Evolutionary conservation across 331 rosid genomes (phyloP), one percentile per base, ranked within the genome.

Genomic region (Malus hybrid): DNA sequence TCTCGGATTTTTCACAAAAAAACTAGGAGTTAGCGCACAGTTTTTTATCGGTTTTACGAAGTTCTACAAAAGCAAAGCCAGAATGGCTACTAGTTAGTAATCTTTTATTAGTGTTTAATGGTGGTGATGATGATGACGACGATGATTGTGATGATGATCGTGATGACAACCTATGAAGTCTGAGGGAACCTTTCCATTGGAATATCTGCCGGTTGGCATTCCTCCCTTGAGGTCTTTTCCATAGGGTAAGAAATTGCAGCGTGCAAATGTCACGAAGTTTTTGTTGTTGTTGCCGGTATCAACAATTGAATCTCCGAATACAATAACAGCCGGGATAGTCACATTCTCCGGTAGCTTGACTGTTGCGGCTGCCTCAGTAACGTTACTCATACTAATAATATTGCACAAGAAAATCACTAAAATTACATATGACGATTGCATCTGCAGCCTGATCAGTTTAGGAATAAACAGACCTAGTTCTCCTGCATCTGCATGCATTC

Each of bases 151-250:
- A 36, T 9, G 11, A 39, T 39, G 10, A 24, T 24, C 24, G 42
- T n/a, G 52, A 22, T 32, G 7, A 16, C 11, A 65, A 90, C 95
- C 95, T 56, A 84, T 1, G 5, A 87, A 3, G 50, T 90, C 95
- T 0, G 92, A 76, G 11, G 90, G 89, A 77, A 87, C 83, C 78
- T 87, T 87, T 24, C 95, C 95, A n/a, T 90, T 86, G 77, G 81
- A 61, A 65, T 76, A 90, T 22, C 95, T 76, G 19, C 95, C 92
- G 0, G 90, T 84, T 4, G 95, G 83, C 4, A 62, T n/a, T n/a
- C 92, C 88, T n/a, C 88, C 92, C 3, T 39, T 6, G 71, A 90
- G 85, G 55, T 87, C 86, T 69, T 50, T 64, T 0, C 95, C 95
- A 46, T 90, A 90, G 0, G 79, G 83, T 28, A 60, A 73, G 24